phyloP scores from a whole-genome alignment of 352 stramenopile genomes.

The Globisporangium paroecandrum region DNA sequence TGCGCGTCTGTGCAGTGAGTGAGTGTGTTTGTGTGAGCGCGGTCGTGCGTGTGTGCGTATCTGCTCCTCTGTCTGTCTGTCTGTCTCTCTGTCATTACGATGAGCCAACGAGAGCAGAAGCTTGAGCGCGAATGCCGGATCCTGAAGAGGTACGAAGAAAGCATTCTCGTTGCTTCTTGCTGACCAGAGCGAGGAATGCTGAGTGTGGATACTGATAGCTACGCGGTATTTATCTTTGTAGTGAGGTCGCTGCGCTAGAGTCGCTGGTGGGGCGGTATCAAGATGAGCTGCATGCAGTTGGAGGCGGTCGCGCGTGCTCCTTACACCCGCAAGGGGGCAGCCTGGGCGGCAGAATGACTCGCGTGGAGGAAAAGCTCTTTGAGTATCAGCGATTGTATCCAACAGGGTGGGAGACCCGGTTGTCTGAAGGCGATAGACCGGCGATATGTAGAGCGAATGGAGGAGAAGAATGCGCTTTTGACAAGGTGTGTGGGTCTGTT shows the following conservation, averaged over 20 bases:
- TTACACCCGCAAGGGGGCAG: slow-evolving; percentile 1
- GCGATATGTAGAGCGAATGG: slow-evolving; percentile 23
- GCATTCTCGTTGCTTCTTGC: background rate
- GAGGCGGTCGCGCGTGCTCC: background rate
- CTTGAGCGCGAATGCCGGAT: slow-evolving; percentile 33
- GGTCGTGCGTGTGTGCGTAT: no score
- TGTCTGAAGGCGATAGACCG: slow-evolving; percentile 17
- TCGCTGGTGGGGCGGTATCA: slow-evolving; percentile 60
- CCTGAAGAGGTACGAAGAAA: slow-evolving; percentile 28
- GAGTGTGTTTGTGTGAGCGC: background rate
- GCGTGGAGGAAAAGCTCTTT: slow-evolving; percentile 49
- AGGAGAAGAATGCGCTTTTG: slow-evolving; percentile 37
- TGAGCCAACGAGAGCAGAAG: slow-evolving; percentile 26
- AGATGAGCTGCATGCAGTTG: slow-evolving; percentile 32
- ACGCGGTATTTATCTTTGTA: slow-evolving; percentile 14
- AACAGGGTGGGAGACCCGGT: slow-evolving; percentile 23
- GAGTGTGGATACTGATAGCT: background rate
- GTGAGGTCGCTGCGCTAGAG: slow-evolving; percentile 59
- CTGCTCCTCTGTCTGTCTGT: background rate
- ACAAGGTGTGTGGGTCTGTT: slow-evolving; percentile 23
- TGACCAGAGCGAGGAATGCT: background rate
- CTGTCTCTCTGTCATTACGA: background rate
- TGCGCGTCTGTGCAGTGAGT: background rate
- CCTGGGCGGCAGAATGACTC: slow-evolving; percentile 12
- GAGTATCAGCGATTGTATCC: slow-evolving; percentile 49